Percentiles rank a stretch among this genome's conserved stretches.
Evolutionary conservation across 225 moss, liverwort and hornwort species (phyloP).

Genomic region (Polytrichum formosum): DNA sequence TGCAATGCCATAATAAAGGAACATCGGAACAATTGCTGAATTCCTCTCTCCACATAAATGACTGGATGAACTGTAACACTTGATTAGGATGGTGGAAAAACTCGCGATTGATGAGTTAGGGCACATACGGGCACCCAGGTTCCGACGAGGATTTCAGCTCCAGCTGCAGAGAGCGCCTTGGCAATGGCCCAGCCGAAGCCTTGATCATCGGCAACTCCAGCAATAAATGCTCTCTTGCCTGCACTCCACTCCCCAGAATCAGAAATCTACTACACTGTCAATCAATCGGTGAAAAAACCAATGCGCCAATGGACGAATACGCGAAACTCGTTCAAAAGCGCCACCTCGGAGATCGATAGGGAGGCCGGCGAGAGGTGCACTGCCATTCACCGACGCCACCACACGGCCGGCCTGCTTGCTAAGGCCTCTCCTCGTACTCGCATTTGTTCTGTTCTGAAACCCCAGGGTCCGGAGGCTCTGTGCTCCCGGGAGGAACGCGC

Average conservation of each 20-base stretch:
- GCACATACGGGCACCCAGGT: constrained; percentile 88
- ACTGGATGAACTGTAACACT: no score
- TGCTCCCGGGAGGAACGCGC: not conserved
- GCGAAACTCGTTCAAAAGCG: not conserved
- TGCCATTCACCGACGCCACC: constrained; percentile 34
- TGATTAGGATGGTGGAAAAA: no score
- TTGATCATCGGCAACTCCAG: constrained; percentile 88
- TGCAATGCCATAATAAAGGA: not conserved
- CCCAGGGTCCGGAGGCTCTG: not conserved
- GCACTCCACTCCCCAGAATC: not conserved
- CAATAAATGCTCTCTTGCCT: constrained; percentile 94
- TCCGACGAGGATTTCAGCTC: constrained; percentile 80
- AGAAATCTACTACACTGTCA: not conserved
- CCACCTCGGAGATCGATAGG: constrained; percentile 52
- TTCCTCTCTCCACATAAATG: no score
- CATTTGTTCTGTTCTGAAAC: not conserved
- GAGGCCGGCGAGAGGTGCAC: constrained; percentile 25
- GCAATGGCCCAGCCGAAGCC: constrained; percentile 98
- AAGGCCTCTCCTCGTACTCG: not conserved
- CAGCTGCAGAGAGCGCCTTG: constrained; percentile 86
- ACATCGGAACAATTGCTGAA: not conserved
- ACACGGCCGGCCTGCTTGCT: constrained; percentile 16
- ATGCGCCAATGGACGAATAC: not conserved
- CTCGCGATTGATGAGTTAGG: no score
- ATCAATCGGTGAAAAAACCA: not conserved